These are phyloP conservation scores for Truncatella angustata DNA, from an alignment of 2,329 filamentous ascomycete species.

Conservation along the genomic window DNA sequence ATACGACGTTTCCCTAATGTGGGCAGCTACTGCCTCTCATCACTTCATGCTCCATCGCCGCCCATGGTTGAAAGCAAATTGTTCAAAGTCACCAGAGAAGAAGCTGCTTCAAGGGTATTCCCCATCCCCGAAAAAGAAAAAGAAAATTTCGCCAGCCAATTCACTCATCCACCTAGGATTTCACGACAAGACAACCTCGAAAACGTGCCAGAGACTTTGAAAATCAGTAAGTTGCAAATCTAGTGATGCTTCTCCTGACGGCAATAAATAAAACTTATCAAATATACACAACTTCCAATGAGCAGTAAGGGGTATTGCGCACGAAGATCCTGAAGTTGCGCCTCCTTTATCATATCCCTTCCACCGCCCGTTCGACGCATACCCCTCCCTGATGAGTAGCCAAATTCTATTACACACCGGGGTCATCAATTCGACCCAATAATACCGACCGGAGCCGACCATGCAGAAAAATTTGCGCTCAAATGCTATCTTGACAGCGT, in stretches of 20 bases:
- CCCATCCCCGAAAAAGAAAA: too few species aligned
- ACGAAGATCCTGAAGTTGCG: constrained; percentile 1
- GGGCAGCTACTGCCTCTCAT: too few species aligned
- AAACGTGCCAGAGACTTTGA: too few species aligned
- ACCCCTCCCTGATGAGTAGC: background rate
- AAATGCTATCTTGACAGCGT: background rate
- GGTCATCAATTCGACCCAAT: too few species aligned
- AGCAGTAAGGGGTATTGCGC: constrained; percentile 2
- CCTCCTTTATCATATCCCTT: background rate
- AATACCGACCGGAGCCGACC: constrained; percentile 4
- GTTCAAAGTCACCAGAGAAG: too few species aligned
- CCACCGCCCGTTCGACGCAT: background rate
- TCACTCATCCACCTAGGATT: too few species aligned
- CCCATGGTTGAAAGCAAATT: too few species aligned
- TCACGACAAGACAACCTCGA: too few species aligned
- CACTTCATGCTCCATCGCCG: too few species aligned
- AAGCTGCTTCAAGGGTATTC: too few species aligned
- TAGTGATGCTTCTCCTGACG: background rate
- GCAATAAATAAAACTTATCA: background rate
- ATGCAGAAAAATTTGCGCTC: constrained; percentile 1
- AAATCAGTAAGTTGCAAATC: background rate
- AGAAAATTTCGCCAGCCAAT: too few species aligned
- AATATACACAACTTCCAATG: constrained; percentile 5
- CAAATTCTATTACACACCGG: constrained; percentile 10
- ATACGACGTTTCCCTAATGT: too few species aligned